Percentiles rank a stretch among this genome's conserved stretches.
Evolutionary conservation across 352 stramenopile genomes (phyloP).

Genomic region (Globisporangium apiculatum): DNA sequence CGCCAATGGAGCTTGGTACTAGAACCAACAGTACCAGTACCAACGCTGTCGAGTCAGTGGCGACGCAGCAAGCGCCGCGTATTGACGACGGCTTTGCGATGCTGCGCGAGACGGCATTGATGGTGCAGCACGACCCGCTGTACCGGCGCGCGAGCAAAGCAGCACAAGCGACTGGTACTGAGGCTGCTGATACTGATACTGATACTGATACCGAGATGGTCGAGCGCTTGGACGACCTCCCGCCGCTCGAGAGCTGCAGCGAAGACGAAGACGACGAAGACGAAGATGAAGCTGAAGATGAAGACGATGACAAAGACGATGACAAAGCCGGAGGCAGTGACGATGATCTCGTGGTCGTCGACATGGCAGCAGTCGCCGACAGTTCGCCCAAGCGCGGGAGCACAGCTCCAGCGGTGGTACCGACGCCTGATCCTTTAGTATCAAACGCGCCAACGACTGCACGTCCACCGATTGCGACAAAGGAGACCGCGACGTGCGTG

Average conservation of each 20-base stretch:
- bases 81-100: slow-evolving; percentile 44
- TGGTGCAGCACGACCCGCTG: slow-evolving; percentile 57
- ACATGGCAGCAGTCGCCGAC: neutral
- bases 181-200: no score
- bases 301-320: slow-evolving; percentile 29
- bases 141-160: slow-evolving; percentile 13
- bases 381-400: neutral
- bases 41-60: neutral
- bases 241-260: slow-evolving; percentile 47
- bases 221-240: slow-evolving; percentile 32
- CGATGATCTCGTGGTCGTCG: slow-evolving; percentile 8
- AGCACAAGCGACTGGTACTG: neutral
- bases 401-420: neutral
- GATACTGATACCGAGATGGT: no score
- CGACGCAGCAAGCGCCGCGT: neutral
- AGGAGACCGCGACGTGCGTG: slow-evolving; percentile 34
- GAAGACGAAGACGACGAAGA: slow-evolving; percentile 33
- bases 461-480: slow-evolving; percentile 22
- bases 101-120: slow-evolving; percentile 55
- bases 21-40: neutral
- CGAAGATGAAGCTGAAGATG: slow-evolving; percentile 33
- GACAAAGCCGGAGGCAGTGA: neutral
- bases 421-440: neutral
- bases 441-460: neutral
- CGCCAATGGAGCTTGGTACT: no score